These are phyloP conservation scores for Mycena filopes DNA, from an alignment of 768 basidiomycete genomes.

Conservation along the genomic window DNA sequence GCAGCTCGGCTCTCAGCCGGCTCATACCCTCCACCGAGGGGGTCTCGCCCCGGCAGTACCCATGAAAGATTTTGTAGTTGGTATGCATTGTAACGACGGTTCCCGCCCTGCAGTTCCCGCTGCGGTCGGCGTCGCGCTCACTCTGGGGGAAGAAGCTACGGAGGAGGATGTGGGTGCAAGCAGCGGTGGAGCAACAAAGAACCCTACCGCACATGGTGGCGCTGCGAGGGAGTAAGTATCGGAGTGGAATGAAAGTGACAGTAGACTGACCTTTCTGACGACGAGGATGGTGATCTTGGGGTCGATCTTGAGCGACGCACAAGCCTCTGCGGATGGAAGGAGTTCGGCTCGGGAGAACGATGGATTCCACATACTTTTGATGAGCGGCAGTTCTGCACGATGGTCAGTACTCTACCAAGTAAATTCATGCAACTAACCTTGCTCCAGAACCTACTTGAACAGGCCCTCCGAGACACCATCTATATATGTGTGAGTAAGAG, in stretches of 20 bases:
- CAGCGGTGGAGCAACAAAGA: too few relatives aligned
- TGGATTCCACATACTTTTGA: too few relatives aligned
- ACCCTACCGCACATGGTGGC: conserved; percentile 49
- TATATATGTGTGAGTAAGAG: conserved; percentile 40
- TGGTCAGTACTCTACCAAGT: not conserved
- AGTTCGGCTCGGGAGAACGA: too few relatives aligned
- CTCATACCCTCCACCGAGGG: too few relatives aligned
- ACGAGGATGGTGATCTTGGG: conserved; percentile 76
- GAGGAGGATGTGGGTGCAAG: too few relatives aligned
- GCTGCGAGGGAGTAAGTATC: conserved; percentile 50
- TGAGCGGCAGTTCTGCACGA: conserved; percentile 62
- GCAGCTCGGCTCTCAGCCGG: too few relatives aligned
- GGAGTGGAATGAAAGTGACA: not conserved
- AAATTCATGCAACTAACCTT: conserved; percentile 49
- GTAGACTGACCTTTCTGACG: conserved; percentile 14
- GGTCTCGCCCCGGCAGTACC: too few relatives aligned
- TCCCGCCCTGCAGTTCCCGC: conserved; percentile 67
- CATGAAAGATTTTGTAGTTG: too few relatives aligned
- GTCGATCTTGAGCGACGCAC: conserved; percentile 62
- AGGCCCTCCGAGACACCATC: conserved; percentile 68
- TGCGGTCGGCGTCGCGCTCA: conserved; percentile 53
- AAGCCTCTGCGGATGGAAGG: too few relatives aligned
- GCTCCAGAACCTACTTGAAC: conserved; percentile 62
- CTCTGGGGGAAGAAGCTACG: conserved; percentile 62
- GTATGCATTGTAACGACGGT: too few relatives aligned